A percentile compares a stretch with the other conserved stretches of the same genome.
Conservation (phyloP, 1,284 basidiomycete species). For the Stygiomarasmius scandens region DNA sequence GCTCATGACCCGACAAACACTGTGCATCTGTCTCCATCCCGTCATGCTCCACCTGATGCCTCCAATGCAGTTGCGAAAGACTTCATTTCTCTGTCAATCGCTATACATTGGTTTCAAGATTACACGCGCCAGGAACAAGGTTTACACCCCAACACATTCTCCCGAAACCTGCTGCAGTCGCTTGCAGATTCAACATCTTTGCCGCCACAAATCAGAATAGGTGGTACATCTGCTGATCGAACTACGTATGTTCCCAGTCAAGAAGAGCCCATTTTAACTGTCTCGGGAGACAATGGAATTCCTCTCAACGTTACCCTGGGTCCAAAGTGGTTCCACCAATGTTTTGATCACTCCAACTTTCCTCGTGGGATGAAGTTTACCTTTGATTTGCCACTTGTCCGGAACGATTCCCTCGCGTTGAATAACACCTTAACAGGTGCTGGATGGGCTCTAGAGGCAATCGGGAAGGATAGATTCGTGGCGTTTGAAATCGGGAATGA, state of each 20-base stretch:
- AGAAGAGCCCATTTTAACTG: constrained; percentile 6
- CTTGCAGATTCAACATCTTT: constrained; percentile 10
- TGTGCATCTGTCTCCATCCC: neutral
- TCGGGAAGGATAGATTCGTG: constrained; percentile 7
- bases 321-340: constrained; percentile 8
- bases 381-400: constrained; percentile 12
- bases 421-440: constrained; percentile 10
- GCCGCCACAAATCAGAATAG: constrained; percentile 12
- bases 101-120: constrained; percentile 15
- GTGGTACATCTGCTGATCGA: constrained; percentile 14
- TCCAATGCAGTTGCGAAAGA: constrained; percentile 12
- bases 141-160: constrained; percentile 9
- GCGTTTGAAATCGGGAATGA: constrained; percentile 15
- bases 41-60: neutral
- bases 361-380: constrained; percentile 8
- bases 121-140: constrained; percentile 7
- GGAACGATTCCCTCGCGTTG: constrained; percentile 11
- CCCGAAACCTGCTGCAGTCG: constrained; percentile 9
- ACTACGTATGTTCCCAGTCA: constrained; percentile 11
- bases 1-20: neutral
- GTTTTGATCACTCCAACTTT: constrained; percentile 9
- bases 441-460: constrained; percentile 9
- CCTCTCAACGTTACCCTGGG: constrained; percentile 13
- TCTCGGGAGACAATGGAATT: constrained; percentile 10
- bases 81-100: constrained; percentile 12